Percentiles rank a stretch among this genome's conserved stretches.
Evolutionary conservation across 345 rosid species (phyloP).

Genomic region (Citrus inodora): DNA sequence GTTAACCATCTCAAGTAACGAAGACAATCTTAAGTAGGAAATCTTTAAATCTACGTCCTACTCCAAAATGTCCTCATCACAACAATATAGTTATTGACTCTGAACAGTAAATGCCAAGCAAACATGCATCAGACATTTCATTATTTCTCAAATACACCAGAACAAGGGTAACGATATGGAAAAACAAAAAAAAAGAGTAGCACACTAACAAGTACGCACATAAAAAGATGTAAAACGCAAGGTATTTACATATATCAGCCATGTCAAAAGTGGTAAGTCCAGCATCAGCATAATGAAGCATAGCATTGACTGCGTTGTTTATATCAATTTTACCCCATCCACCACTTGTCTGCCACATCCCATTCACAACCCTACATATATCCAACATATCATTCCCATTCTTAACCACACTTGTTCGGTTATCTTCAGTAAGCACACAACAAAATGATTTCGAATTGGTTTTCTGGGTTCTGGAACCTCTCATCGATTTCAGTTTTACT

Average conservation of each 20-base stretch:
- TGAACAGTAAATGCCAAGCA: too few species aligned
- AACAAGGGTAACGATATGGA: neutral
- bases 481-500: conserved; percentile 14
- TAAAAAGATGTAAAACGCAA: neutral
- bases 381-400: conserved; percentile 52
- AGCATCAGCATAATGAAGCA: conserved; percentile 55
- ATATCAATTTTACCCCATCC: conserved; percentile 56
- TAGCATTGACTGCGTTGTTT: conserved; percentile 45
- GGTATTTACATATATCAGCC: conserved; percentile 56
- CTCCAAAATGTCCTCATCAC: neutral
- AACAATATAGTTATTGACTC: neutral
- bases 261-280: conserved; percentile 52
- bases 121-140: neutral
- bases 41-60: neutral
- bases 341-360: conserved; percentile 70
- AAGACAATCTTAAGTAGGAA: too few species aligned
- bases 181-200: neutral
- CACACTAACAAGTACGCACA: neutral
- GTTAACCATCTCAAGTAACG: neutral
- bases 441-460: conserved; percentile 14
- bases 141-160: neutral
- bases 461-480: conserved; percentile 11
- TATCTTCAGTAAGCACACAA: conserved; percentile 35
- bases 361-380: conserved; percentile 55
- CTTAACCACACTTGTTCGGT: conserved; percentile 33